Conservation (phyloP, 2,329 filamentous ascomycete species). For the Colletotrichum melonis region DNA sequence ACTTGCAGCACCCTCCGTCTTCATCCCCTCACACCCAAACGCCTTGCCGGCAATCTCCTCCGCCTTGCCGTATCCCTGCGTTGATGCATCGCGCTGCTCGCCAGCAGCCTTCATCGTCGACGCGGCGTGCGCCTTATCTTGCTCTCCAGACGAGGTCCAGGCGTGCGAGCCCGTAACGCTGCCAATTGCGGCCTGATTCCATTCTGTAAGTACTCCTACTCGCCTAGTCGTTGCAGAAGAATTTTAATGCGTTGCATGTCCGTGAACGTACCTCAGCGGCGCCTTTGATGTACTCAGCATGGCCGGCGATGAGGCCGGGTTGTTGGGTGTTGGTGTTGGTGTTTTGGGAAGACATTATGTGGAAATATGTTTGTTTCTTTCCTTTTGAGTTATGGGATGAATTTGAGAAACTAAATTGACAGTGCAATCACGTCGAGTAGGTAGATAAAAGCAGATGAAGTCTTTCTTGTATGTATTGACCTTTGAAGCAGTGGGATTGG, state of each 20-base stretch:
- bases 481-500: background rate
- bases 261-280: slow-evolving; percentile 68
- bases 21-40: slow-evolving; percentile 77
- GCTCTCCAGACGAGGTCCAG: slow-evolving; percentile 73
- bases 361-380: background rate
- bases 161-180: slow-evolving; percentile 69
- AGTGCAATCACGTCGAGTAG: accelerated
- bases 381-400: background rate
- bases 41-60: slow-evolving; percentile 74
- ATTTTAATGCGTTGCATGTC: background rate
- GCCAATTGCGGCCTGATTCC: slow-evolving; percentile 66
- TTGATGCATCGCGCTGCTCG: slow-evolving; percentile 63
- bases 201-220: background rate
- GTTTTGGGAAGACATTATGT: slow-evolving; percentile 28
- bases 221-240: background rate
- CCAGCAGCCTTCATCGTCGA: slow-evolving; percentile 71
- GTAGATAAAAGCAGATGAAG: background rate
- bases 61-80: slow-evolving; percentile 68
- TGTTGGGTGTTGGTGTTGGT: slow-evolving; percentile 50
- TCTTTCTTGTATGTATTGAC: background rate
- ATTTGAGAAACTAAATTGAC: too few species aligned
- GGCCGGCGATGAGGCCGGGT: slow-evolving; percentile 70
- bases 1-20: slow-evolving; percentile 69
- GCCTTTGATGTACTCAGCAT: slow-evolving; percentile 77
- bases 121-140: slow-evolving; percentile 72